Conservation (phyloP, 768 basidiomycete species). For the Daedalea quercina region DNA sequence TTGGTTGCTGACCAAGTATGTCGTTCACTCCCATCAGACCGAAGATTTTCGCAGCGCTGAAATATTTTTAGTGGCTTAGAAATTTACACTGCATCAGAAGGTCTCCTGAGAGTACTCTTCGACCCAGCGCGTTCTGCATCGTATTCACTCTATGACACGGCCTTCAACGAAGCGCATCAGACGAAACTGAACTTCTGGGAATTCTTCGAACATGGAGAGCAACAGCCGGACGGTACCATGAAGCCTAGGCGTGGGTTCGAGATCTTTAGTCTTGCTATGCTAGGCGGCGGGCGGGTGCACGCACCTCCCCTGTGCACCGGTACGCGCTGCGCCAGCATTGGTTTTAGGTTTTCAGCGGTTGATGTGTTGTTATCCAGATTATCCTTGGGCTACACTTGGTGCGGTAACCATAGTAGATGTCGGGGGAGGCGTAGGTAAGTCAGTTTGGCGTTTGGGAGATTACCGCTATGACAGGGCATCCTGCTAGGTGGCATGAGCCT, state of each 20-base stretch:
- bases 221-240: slow-evolving; percentile 3
- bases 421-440: slow-evolving; percentile 11
- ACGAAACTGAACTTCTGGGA: slow-evolving; percentile 6
- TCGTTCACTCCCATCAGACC: not conserved
- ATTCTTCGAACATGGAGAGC: slow-evolving; percentile 5
- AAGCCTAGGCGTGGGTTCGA: slow-evolving; percentile 2
- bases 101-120: slow-evolving; percentile 5
- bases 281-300: slow-evolving; percentile 7
- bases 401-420: slow-evolving; percentile 9
- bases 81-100: slow-evolving; percentile 6
- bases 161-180: slow-evolving; percentile 2
- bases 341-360: not conserved
- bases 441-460: not conserved
- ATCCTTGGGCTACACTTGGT: slow-evolving; percentile 8
- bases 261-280: slow-evolving; percentile 8
- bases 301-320: slow-evolving; percentile 5
- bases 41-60: not conserved
- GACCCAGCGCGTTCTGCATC: slow-evolving; percentile 2
- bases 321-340: not conserved
- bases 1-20: slow-evolving; percentile 4
- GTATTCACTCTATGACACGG: not conserved
- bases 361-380: not conserved
- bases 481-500: slow-evolving; percentile 8
- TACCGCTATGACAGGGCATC: too few relatives aligned
- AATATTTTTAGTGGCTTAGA: not conserved